A percentile compares a stretch with the other conserved stretches of the same genome.
phyloP scores from a whole-genome alignment of 176 grass and related monocot species.

The barley (Hordeum vulgare) region MorexV3_pseudomolecules_assembly NC_058524.1:526830364-526830863 shows the following conservation, averaged over 20 bases:
- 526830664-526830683: not conserved
- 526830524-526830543: not conserved
- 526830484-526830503: not conserved
- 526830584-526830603: not conserved
- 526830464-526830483: not conserved
- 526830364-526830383: conserved; percentile 10
- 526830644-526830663: not conserved
- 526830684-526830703: conserved; percentile 24
- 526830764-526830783: conserved; percentile 66
- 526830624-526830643: not conserved
- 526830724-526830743: conserved; percentile 98
- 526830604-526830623: not conserved
- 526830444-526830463: not conserved
- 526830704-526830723: conserved; percentile 48
- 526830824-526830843: conserved; percentile 40
- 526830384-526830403: not conserved
- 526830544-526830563: not conserved
- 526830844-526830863: conserved; percentile 71
- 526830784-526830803: conserved; percentile 74
- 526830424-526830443: not conserved
- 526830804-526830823: conserved; percentile 88
- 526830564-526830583: conserved; percentile 8
- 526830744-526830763: conserved; percentile 90
- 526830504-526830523: conserved; percentile 26
- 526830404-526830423: not conserved